These are phyloP conservation scores for Brettanomyces sp. DNA, from an alignment of 805 yeast species.

Conservation along the genomic window DNA sequence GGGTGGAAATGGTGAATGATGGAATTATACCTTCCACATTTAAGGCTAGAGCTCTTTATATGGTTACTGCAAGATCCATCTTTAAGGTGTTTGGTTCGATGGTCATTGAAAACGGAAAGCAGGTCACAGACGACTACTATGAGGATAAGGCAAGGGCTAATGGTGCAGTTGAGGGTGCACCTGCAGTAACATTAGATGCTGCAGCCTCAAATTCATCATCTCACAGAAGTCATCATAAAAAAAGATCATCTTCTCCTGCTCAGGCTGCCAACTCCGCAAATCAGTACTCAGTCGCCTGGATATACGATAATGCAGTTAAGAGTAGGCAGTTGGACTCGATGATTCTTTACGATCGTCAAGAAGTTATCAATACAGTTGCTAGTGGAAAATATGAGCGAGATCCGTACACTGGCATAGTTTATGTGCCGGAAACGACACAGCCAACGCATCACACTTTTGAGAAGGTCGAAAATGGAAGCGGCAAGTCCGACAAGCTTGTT, in stretches of 20 bases:
- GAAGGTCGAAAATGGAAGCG: slow-evolving; percentile 21
- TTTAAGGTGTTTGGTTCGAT: slow-evolving; percentile 89
- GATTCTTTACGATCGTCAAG: slow-evolving; percentile 47
- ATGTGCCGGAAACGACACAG: slow-evolving; percentile 69
- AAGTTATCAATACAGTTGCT: slow-evolving; percentile 25
- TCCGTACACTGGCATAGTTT: slow-evolving; percentile 73
- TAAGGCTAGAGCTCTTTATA: slow-evolving; percentile 80
- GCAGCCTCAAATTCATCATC: neutral
- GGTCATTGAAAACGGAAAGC: slow-evolving; percentile 69
- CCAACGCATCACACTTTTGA: slow-evolving; percentile 37
- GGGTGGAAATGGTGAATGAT: slow-evolving; percentile 71
- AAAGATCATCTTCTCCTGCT: neutral
- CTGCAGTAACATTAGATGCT: slow-evolving; percentile 10
- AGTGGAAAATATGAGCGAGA: slow-evolving; percentile 56
- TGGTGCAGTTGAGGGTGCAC: slow-evolving; percentile 65
- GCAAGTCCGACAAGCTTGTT: slow-evolving; percentile 21
- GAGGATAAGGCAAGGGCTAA: slow-evolving; percentile 47
- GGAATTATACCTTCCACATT: slow-evolving; percentile 82
- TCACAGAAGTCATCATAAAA: neutral
- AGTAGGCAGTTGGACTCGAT: slow-evolving; percentile 62
- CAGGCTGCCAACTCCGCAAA: slow-evolving; percentile 19
- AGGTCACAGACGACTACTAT: slow-evolving; percentile 83
- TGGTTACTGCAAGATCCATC: slow-evolving; percentile 84
- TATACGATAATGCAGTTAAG: slow-evolving; percentile 74
- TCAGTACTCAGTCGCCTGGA: slow-evolving; percentile 52